These are phyloP conservation scores for Apostasia ramifera DNA, from an alignment of 106 monocot species.

Conservation along the genomic window DNA sequence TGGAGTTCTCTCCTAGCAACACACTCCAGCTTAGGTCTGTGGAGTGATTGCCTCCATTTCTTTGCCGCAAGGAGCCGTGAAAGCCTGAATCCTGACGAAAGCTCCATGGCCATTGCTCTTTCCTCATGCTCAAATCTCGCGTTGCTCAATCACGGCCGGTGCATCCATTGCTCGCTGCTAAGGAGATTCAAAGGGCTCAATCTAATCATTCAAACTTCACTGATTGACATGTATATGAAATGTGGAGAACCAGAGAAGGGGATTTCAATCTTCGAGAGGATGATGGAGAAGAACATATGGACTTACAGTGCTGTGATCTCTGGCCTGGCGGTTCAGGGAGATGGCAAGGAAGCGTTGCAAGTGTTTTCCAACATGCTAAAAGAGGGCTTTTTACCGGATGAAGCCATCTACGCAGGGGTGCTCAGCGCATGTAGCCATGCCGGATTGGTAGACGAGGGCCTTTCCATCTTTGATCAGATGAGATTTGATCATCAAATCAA, in stretches of 20 bases:
- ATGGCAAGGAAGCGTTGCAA: slow-evolving; percentile 38
- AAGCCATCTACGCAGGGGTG: slow-evolving; percentile 47
- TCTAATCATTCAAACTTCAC: slow-evolving; percentile 37
- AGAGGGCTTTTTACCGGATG: slow-evolving; percentile 46
- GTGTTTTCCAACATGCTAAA: slow-evolving; percentile 45
- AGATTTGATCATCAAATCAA: slow-evolving; percentile 29
- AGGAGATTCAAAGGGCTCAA: slow-evolving; percentile 31
- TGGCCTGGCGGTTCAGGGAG: slow-evolving; percentile 56
- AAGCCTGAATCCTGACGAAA: slow-evolving; percentile 44
- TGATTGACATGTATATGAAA: slow-evolving; percentile 71
- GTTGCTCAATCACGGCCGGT: slow-evolving; percentile 32
- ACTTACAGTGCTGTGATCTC: slow-evolving; percentile 67
- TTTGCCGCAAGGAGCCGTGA: slow-evolving; percentile 29
- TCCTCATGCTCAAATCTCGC: slow-evolving; percentile 53
- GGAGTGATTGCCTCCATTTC: slow-evolving; percentile 36
- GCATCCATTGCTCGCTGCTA: slow-evolving; percentile 42
- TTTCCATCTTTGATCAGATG: slow-evolving; percentile 54
- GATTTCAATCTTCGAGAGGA: slow-evolving; percentile 32
- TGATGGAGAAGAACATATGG: slow-evolving; percentile 46
- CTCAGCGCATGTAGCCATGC: slow-evolving; percentile 67
- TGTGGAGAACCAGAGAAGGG: slow-evolving; percentile 54
- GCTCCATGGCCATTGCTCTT: slow-evolving; percentile 43
- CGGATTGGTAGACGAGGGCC: slow-evolving; percentile 46
- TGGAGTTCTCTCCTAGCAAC: slow-evolving; percentile 65
- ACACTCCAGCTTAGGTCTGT: slow-evolving; percentile 26